Base-by-base conservation (phyloP, 345 rosid genomes). In the Noccaea caerulescens region DNA sequence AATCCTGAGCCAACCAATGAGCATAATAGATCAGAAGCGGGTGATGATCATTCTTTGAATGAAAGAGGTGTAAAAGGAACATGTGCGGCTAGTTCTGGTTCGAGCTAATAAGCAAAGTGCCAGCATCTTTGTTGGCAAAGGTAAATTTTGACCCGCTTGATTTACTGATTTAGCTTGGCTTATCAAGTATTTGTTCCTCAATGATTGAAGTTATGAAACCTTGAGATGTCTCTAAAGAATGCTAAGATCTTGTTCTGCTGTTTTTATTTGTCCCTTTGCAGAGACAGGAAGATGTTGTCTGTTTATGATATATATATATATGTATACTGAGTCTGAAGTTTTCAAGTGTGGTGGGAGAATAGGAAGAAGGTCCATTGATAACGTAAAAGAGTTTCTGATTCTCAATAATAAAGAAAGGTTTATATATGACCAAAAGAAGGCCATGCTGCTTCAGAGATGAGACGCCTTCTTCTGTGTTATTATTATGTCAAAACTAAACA, bases 51-150 rank as follows among this genome's bases (percentile, higher is more conserved):
- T 83, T 56, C 82, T 58, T 11, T 11, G 57, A 79, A 58, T 71
- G 76, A 74, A 63, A 56, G 78, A 42, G 82, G 63, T 60, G 73
- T 45, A 8, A 78, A 78, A 72, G 80, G 75, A 62, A 66, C 85
- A 62, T 82, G 76, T 69, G 79, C 84, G 65, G 73, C 84, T 20
- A 71, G 83, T 68, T 84, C 90, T 66, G 83, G 81, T 72, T 81
- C 89, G 70, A 77, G 75, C 78, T 84, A 76, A 81, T 54, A 47
- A 45, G 37, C 58, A 18, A 23, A 58, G 41, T 32, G 36, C 33
- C 50, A 63, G 43, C 68, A 33, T 41, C 51, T 62, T 62, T 55
- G 77, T 37, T 72, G 61, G 71, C 73, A 68, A 62, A 78, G 75
- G 81, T 77, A 67, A 52, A 45, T 10, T 39, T 61, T 45, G 34